These are phyloP conservation scores for Kodamaea laetipori DNA, from an alignment of 805 yeast genomes.

Conservation along the genomic window DNA sequence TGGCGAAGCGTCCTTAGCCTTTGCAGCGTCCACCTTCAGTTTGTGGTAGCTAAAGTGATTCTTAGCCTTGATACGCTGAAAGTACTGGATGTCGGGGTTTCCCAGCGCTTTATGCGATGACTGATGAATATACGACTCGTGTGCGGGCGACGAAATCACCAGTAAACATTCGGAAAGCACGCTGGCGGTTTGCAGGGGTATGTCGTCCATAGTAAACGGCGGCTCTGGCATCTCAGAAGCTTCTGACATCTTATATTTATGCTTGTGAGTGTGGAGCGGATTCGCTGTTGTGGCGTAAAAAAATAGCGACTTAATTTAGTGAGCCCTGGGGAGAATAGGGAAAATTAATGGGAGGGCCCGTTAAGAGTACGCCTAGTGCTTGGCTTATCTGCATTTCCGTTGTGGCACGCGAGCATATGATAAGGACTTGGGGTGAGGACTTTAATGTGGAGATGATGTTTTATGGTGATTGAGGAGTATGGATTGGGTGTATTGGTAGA, in stretches of 20 bases:
- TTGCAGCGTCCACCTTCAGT: slow-evolving; percentile 20
- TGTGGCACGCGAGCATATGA: too few species aligned
- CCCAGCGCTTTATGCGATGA: slow-evolving; percentile 17
- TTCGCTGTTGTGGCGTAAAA: slow-evolving; percentile 18
- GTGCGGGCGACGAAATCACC: slow-evolving; percentile 20
- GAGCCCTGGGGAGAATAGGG: too few species aligned
- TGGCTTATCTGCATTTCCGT: too few species aligned
- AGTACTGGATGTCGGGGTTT: slow-evolving; percentile 44
- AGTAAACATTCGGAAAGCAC: slow-evolving; percentile 29
- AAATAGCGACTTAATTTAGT: too few species aligned
- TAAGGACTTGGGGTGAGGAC: too few species aligned
- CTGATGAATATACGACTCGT: slow-evolving; percentile 15
- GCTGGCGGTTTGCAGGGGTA: slow-evolving; percentile 22
- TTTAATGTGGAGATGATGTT: too few species aligned
- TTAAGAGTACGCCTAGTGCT: too few species aligned
- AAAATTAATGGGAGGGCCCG: too few species aligned
- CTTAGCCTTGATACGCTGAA: slow-evolving; percentile 35
- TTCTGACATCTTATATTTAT: slow-evolving; percentile 1
- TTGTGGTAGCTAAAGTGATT: slow-evolving; percentile 42
- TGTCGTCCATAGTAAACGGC: slow-evolving; percentile 17
- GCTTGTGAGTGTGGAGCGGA: background rate
- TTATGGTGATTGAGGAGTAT: too few species aligned
- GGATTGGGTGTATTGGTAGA: too few species aligned
- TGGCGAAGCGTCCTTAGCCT: slow-evolving; percentile 3
- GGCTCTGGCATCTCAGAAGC: slow-evolving; percentile 10